Evolutionary conservation across 2,329 filamentous ascomycete species (phyloP).

Genomic region (Phaeoacremonium minimum): DNA sequence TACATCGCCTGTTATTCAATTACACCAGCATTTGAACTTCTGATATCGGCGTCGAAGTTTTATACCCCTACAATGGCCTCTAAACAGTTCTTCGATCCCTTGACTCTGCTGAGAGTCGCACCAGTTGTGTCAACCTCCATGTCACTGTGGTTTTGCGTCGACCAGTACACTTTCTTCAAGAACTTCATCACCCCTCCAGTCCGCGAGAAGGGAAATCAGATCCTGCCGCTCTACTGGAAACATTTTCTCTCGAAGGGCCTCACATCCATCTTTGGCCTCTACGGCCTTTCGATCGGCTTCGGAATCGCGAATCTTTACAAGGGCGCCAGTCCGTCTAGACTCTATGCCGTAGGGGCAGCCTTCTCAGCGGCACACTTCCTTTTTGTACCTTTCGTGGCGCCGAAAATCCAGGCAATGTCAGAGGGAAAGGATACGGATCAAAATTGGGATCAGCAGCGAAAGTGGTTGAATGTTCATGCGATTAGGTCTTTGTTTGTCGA

Average conservation of each 20-base stretch:
- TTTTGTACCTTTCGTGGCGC: slow-evolving; percentile 23
- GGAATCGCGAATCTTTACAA: slow-evolving; percentile 19
- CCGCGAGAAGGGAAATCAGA: slow-evolving; percentile 4
- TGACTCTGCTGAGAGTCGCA: slow-evolving; percentile 18
- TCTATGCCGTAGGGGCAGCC: slow-evolving; percentile 22
- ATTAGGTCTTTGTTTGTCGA: slow-evolving; percentile 19
- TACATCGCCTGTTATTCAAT: too few relatives aligned
- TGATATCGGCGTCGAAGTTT: too few relatives aligned
- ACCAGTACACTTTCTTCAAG: slow-evolving; percentile 13
- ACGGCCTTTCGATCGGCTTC: slow-evolving; percentile 17
- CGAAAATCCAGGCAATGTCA: slow-evolving; percentile 17
- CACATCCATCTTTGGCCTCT: slow-evolving; percentile 15
- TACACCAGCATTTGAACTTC: too few relatives aligned
- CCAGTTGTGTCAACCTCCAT: slow-evolving; percentile 22
- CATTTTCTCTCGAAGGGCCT: slow-evolving; percentile 15
- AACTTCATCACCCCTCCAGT: slow-evolving; percentile 7
- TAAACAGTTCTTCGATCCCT: slow-evolving; percentile 10
- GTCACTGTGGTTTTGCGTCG: slow-evolving; percentile 19
- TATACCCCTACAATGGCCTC: slow-evolving; percentile 12
- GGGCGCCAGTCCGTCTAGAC: slow-evolving; percentile 14
- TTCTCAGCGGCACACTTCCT: slow-evolving; percentile 23
- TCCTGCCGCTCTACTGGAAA: slow-evolving; percentile 20
- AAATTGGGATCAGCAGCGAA: slow-evolving; percentile 13
- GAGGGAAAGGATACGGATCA: slow-evolving; percentile 16
- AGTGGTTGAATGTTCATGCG: slow-evolving; percentile 22